Base-by-base conservation (phyloP, 306 rosid genomes). In the Lagenaria siceraria region DNA sequence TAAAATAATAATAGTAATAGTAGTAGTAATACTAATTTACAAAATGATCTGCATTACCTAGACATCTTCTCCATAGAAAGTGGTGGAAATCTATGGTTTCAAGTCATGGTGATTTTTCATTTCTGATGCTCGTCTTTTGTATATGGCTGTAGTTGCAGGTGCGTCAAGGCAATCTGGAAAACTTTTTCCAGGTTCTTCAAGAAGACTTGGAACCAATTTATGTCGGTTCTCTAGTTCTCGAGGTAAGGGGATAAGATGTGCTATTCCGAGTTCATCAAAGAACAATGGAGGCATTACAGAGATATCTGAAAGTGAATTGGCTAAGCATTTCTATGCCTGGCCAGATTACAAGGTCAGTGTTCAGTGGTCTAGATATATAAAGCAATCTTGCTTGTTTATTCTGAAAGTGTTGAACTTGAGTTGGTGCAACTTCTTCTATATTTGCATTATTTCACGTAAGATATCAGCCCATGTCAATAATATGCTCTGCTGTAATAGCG, bases 291-390 rank as follows among this genome's bases (percentile, higher is more conserved):
- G 77, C 68, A 81, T 81, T 61, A 79, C 77, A n/a, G 87, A 82
- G 74, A 77, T 86, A 54, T 77, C 90, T 40, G 87, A 90, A 74
- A 76, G 85, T 46, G 84, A 81, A 72, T 60, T 82, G 33, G 48
- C 84, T n/a, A 89, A 81, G 27, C 71, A 75, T 62, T 85, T 81
- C 72, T 92, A 84, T 38, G 78, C 78, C 15, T 94, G 98, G 98
- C 84, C 90, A 11, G 90, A 90, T 82, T 77, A 58, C 59, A 89
- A 87, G 97, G 96, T 92, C 79, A 63, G 25, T 59, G 33, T 36
- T 25, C 79, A 63, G 25, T 59, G 43, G 25, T 25, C 62, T 78
- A n/a, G 24, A 36, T 54, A 27, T 22, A 48, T 12, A 46, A 6
- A 36, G 72, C 12, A 15, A 33, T 13, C 64, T 54, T 27, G 55